Base-by-base conservation (phyloP, 352 stramenopile species). In the Blastocystis sp. region DNA sequence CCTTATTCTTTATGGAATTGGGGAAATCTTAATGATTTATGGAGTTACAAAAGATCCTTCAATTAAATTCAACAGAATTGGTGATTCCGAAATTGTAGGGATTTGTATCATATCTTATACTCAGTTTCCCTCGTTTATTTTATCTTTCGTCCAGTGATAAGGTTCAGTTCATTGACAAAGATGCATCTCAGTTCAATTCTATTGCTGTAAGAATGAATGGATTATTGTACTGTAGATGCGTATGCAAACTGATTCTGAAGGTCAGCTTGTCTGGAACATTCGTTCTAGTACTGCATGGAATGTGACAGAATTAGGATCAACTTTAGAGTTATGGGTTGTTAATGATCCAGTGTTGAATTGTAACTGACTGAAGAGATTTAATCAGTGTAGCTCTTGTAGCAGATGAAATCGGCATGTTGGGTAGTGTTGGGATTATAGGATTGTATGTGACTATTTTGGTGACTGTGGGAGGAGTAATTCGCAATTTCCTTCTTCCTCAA, bases 291-390 rank as follows among this genome's bases (percentile, higher is more conserved):
- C 32, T 16, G 59, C 27, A n/a, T 14, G 24, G 21, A 80, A 80
- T 56, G 19, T 27, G 11, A 80, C 69, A 27, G 21, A 21, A 16
- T 19, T 58, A 9, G 14, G 27, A 19, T 11, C 12, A 12, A 16
- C 35, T 59, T 29, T 80, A n/a, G 35, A 80, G n/a, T n/a, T 80
- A 21, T 61, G 69, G 39, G 42, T 61, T 49, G 69, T 80, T 4
- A 80, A 80, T 42, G 69, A 80, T 39, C 42, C 49, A 11, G 69
- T 80, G 12, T n/a, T 80, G 69, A 80, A 80, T 52, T 80, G 69
- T 80, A 63, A 63, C 35, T 46, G 43, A 46, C 32, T 63, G 14
- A 0, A 21, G 42, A 11, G 21, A 1, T 27, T 24, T 29, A n/a
- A 65, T 16, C 27, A 59, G 7, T 14, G 2, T 61, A 80, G 69